phyloP scores from a whole-genome alignment of 495 filamentous ascomycete species.

The Entonaema liquescens region DNA sequence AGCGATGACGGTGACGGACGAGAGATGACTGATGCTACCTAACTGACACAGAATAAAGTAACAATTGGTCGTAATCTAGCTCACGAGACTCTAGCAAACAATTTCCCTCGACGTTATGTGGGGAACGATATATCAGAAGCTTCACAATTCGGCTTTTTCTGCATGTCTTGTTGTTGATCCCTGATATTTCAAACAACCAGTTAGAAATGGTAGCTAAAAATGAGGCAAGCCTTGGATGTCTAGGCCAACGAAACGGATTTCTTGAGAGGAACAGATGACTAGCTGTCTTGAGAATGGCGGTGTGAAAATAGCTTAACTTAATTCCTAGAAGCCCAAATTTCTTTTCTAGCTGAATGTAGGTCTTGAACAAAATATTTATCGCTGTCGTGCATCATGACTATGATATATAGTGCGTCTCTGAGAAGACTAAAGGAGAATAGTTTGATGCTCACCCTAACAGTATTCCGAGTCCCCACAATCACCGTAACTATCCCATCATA shows the following conservation, averaged over 20 bases:
- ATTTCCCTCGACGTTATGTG: neutral
- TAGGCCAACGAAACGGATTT: conserved; percentile 12
- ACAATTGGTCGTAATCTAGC: neutral
- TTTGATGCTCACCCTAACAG: conserved; percentile 18
- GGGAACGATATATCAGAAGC: neutral
- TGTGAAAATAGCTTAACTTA: conserved; percentile 11
- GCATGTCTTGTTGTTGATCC: conserved; percentile 21
- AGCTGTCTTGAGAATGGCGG: conserved; percentile 20
- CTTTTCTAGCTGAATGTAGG: conserved; percentile 30
- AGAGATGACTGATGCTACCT: neutral
- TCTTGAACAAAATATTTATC: conserved; percentile 17
- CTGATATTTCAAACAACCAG: conserved; percentile 2
- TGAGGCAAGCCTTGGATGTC: conserved; percentile 6
- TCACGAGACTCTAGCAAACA: conserved; percentile 14
- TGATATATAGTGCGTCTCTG: conserved; percentile 35
- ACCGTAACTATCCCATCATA: conserved; percentile 10
- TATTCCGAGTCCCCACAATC: neutral
- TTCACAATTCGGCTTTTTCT: conserved; percentile 16
- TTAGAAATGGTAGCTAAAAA: neutral
- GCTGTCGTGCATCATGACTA: conserved; percentile 34
- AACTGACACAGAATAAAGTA: neutral
- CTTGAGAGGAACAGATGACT: conserved; percentile 3
- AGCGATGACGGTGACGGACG: conserved; percentile 3
- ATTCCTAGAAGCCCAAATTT: conserved; percentile 21
- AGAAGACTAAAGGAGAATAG: conserved; percentile 19